Evolutionary conservation across 2,329 filamentous ascomycete species (phyloP).

Genomic region (Ploettnerulaceae sp.): DNA sequence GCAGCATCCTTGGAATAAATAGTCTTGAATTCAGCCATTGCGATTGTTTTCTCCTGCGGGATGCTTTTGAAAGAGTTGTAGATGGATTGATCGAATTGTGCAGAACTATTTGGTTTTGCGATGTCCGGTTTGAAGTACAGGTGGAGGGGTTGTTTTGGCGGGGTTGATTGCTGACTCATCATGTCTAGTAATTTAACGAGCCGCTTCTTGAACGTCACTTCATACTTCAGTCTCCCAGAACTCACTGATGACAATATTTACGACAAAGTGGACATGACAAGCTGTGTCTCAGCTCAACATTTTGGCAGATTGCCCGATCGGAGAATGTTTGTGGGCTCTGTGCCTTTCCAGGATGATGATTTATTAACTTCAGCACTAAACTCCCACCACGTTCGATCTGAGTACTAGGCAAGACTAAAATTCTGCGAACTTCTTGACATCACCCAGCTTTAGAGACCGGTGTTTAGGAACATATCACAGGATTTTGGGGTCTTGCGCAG

Average conservation of each 20-base stretch:
- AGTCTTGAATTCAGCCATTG: slow-evolving; percentile 33
- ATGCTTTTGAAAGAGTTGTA: not conserved
- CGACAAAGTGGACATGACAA: not conserved
- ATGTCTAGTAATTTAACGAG: slow-evolving; percentile 11
- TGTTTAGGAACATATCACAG: too few species aligned
- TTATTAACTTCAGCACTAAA: too few species aligned
- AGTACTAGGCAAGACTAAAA: too few species aligned
- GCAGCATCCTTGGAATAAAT: slow-evolving; percentile 35
- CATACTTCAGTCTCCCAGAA: slow-evolving; percentile 19
- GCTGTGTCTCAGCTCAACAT: slow-evolving; percentile 2
- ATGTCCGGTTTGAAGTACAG: not conserved
- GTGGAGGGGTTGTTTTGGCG: slow-evolving; percentile 11
- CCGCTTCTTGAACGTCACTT: slow-evolving; percentile 29
- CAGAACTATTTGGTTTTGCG: slow-evolving; percentile 4
- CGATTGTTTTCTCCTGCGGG: slow-evolving; percentile 3
- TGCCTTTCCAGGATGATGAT: not conserved
- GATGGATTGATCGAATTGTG: not conserved
- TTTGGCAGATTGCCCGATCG: slow-evolving; percentile 26
- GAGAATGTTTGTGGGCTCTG: slow-evolving; percentile 11
- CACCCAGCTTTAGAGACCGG: too few species aligned
- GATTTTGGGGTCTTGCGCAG: too few species aligned
- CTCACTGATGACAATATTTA: slow-evolving; percentile 20
- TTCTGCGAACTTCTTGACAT: too few species aligned
- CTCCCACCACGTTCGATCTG: too few species aligned
- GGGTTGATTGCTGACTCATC: slow-evolving; percentile 8